phyloP scores from a whole-genome alignment of 2,329 filamentous ascomycete genomes.

The Aspergillus spinulosporus region DNA sequence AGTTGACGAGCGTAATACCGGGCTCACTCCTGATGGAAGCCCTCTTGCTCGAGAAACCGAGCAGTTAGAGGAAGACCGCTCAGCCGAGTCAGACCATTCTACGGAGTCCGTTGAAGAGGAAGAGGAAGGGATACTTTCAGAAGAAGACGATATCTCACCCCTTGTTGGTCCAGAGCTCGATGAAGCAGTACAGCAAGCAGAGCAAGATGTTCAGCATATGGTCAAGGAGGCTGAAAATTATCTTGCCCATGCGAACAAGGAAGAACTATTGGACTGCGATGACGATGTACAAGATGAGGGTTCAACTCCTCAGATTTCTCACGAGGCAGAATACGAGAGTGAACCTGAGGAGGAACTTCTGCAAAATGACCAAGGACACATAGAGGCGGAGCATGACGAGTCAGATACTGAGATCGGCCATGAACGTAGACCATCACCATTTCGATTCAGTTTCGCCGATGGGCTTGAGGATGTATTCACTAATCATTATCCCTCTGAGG shows the following conservation, averaged over 20 bases:
- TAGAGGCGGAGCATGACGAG: background rate
- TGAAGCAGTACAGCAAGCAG: background rate
- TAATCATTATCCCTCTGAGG: conserved; percentile 2
- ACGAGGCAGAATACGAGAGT: background rate
- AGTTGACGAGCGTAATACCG: background rate
- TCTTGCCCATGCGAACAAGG: background rate
- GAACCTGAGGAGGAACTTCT: background rate
- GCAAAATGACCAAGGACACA: background rate
- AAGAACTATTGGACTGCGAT: conserved; percentile 13
- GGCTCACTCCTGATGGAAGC: conserved; percentile 16
- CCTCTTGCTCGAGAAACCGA: background rate
- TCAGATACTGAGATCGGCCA: background rate
- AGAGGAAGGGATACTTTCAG: background rate
- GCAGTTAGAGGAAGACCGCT: background rate
- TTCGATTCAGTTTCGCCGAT: conserved; percentile 10
- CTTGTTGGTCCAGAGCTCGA: background rate
- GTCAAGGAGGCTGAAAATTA: background rate
- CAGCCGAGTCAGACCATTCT: background rate
- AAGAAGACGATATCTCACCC: background rate
- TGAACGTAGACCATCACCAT: background rate
- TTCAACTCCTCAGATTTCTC: background rate
- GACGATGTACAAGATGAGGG: conserved; percentile 21
- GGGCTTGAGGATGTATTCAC: conserved; percentile 25
- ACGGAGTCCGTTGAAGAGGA: background rate
- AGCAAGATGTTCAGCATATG: background rate